Conservation (phyloP, 164 flowering plant species). For the Macadamia tetraphylla region DNA sequence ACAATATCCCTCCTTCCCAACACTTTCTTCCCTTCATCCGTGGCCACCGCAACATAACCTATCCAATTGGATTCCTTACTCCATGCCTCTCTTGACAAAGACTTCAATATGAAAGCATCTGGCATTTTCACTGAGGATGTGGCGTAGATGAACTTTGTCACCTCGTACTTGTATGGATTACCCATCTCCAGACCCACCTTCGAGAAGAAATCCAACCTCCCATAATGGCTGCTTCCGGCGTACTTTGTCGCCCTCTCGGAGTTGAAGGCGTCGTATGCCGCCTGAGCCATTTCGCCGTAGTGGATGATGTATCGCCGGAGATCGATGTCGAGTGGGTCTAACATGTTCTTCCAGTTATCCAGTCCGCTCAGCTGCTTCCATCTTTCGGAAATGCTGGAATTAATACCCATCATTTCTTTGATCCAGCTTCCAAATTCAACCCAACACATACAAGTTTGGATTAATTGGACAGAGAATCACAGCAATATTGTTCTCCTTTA, state of each 20-base stretch:
- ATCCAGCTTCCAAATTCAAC: no score
- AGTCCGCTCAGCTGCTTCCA: conserved; percentile 53
- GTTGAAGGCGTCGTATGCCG: conserved; percentile 43
- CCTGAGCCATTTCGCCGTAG: conserved; percentile 41
- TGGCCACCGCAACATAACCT: conserved; percentile 56
- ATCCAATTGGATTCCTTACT: conserved; percentile 44
- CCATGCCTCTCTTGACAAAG: conserved; percentile 41
- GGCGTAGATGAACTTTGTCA: conserved; percentile 42
- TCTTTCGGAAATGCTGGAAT: conserved; percentile 15
- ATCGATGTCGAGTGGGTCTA: conserved; percentile 55
- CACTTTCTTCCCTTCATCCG: conserved; percentile 37
- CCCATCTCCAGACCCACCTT: conserved; percentile 17
- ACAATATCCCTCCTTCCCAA: conserved; percentile 46
- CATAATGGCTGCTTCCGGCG: conserved; percentile 36
- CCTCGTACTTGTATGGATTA: conserved; percentile 21
- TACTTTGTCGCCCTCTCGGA: conserved; percentile 24
- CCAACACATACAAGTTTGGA: no score
- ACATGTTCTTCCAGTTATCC: conserved; percentile 41
- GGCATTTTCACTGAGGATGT: conserved; percentile 30
- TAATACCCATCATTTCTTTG: not conserved
- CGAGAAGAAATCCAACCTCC: conserved; percentile 19
- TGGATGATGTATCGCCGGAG: conserved; percentile 46
- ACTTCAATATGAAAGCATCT: conserved; percentile 29
- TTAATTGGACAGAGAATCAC: no score
- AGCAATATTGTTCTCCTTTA: no score